Conservation (phyloP, 805 yeast genomes). For the Metschnikowia drakensbergensis region DNA sequence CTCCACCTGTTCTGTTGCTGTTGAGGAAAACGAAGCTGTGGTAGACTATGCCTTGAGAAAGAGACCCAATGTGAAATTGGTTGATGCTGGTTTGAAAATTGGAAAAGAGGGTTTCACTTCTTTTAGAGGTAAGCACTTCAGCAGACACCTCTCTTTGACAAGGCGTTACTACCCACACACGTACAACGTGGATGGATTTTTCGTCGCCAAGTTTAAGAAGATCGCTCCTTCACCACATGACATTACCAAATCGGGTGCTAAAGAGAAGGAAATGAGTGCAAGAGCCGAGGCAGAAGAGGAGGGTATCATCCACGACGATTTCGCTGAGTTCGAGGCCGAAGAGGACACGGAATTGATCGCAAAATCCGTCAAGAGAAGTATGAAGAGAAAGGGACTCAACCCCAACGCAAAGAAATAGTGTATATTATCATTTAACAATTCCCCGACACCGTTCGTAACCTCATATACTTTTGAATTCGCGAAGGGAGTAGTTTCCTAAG, state of each 20-base stretch:
- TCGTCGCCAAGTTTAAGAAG: slow-evolving; percentile 93
- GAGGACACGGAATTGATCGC: slow-evolving; percentile 72
- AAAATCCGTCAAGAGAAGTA: slow-evolving; percentile 59
- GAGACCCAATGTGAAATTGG: slow-evolving; percentile 92
- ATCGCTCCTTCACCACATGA: slow-evolving; percentile 83
- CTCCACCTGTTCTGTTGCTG: slow-evolving; percentile 97
- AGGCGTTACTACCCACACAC: slow-evolving; percentile 98
- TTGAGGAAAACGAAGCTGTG: slow-evolving; percentile 97
- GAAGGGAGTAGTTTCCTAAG: slow-evolving; percentile 56
- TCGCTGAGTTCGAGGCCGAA: slow-evolving; percentile 73
- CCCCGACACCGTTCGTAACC: background rate
- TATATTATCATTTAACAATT: slow-evolving; percentile 7
- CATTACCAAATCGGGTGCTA: slow-evolving; percentile 80
- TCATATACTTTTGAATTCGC: slow-evolving; percentile 9
- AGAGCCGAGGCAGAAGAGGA: slow-evolving; percentile 78
- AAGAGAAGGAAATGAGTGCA: slow-evolving; percentile 78
- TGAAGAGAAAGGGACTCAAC: slow-evolving; percentile 70
- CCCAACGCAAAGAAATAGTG: slow-evolving; percentile 43
- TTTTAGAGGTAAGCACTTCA: slow-evolving; percentile 88
- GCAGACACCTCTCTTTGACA: slow-evolving; percentile 70
- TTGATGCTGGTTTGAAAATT: slow-evolving; percentile 85
- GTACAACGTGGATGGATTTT: slow-evolving; percentile 97
- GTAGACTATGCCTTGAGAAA: slow-evolving; percentile 96
- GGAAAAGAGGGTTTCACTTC: slow-evolving; percentile 96
- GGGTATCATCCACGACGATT: slow-evolving; percentile 80